Evolutionary conservation across 495 filamentous ascomycete genomes (phyloP), one percentile per base, ranked within the genome.

Genomic region (Penicillium taxi): DNA sequence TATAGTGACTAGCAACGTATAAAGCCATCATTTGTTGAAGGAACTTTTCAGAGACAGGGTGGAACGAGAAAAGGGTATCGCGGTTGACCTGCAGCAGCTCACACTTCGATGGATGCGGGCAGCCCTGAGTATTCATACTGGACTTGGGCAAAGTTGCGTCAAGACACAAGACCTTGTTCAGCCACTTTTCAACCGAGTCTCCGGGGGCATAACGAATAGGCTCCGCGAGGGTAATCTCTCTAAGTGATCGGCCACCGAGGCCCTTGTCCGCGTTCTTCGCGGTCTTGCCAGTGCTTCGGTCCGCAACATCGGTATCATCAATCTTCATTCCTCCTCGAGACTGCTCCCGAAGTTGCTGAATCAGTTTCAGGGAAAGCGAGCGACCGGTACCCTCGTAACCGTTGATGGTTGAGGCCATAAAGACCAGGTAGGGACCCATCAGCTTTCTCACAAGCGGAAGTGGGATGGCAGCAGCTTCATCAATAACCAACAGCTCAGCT

Each of bases 361-460:
- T 96, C 41, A 99, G 71, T 62, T 99, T 99, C 26, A 99, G 62
- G 3, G 93, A 96, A 2, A 99, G 71, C 1, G 90, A 96, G 25
- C 93, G 75, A 20, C 93, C 93, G 2, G 93, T 99, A 44, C 93
- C 93, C 64, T 99, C 93, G 54, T 99, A 99, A 35, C 93, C 93
- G 52, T 95, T 96, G 63, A 99, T 95, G 9, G 93, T 99, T 1
- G 91, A 96, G 3, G 93, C 87, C 93, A 99, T 99, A 66, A 99
- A 99, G 3, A 96, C 87, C 15, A 96, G 69, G 59, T 96, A 99
- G n/a, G 89, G 91, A 0, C 93, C 91, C 76, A 99, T 85, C 20
- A 99, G 72, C 56, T 95, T 96, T 44, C 81, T 74, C 9, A 96
- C 91, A 27, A 96, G 61, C 6, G 91, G 91, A 7, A 99, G 63